These are phyloP conservation scores for Chrysosporium keratinophilum DNA, from an alignment of 2,329 filamentous ascomycete species.

Conservation along the genomic window DNA sequence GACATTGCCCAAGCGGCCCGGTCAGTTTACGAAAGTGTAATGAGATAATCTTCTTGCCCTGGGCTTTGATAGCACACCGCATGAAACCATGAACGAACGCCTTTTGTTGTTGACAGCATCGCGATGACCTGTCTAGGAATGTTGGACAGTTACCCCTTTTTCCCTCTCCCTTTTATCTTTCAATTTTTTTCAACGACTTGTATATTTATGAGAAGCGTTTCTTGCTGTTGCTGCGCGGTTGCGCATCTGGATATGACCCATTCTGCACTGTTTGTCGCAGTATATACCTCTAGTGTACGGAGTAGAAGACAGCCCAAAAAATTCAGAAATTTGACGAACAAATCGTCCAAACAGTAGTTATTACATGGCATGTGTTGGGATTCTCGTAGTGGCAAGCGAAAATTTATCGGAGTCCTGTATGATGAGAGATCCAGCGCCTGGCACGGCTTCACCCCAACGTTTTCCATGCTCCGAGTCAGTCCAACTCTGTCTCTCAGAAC, in stretches of 20 bases:
- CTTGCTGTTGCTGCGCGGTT: not conserved
- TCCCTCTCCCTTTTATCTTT: not conserved
- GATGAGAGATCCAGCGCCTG: too few relatives aligned
- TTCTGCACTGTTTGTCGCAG: not conserved
- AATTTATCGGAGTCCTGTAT: too few relatives aligned
- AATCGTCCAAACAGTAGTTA: too few relatives aligned
- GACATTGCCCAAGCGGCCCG: constrained; percentile 49
- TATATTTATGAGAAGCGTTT: constrained; percentile 7
- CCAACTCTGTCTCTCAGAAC: too few relatives aligned
- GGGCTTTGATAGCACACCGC: constrained; percentile 2
- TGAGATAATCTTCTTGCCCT: constrained; percentile 1
- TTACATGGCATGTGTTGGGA: too few relatives aligned
- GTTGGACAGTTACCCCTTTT: not conserved
- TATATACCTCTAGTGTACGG: not conserved
- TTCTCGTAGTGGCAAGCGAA: too few relatives aligned
- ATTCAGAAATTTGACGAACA: not conserved
- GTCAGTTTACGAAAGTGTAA: constrained; percentile 10
- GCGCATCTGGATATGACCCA: not conserved
- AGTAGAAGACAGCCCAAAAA: too few relatives aligned
- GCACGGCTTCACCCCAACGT: too few relatives aligned
- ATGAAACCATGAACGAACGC: too few relatives aligned
- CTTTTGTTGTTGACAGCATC: not conserved
- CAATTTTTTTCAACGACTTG: not conserved
- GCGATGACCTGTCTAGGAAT: not conserved
- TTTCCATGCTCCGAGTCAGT: too few relatives aligned